These are phyloP conservation scores for Claviceps purpurea DNA, from an alignment of 2,329 filamentous ascomycete genomes.

Conservation along the genomic window DNA sequence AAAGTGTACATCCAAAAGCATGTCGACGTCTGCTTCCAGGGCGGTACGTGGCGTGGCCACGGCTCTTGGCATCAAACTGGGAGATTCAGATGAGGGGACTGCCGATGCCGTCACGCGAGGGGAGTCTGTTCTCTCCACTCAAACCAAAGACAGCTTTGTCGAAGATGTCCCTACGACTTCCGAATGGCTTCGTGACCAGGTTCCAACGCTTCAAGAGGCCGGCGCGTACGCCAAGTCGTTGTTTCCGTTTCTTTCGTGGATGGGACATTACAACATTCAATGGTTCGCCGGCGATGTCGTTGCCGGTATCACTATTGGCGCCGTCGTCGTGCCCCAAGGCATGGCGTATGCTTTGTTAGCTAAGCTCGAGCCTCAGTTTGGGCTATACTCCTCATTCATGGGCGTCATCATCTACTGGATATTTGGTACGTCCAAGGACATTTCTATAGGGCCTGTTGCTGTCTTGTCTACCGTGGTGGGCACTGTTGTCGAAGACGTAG, in stretches of 20 bases:
- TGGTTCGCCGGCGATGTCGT: slow-evolving; percentile 86
- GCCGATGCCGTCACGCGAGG: slow-evolving; percentile 55
- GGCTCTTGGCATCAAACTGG: slow-evolving; percentile 67
- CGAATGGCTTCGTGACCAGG: slow-evolving; percentile 56
- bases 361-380: slow-evolving; percentile 66
- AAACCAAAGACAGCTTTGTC: slow-evolving; percentile 64
- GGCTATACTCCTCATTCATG: slow-evolving; percentile 82
- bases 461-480: slow-evolving; percentile 90
- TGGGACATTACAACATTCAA: slow-evolving; percentile 71
- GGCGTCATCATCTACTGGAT: slow-evolving; percentile 94
- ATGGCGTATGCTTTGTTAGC: slow-evolving; percentile 92
- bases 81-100: slow-evolving; percentile 33
- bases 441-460: slow-evolving; percentile 91
- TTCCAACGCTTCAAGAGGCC: slow-evolving; percentile 44
- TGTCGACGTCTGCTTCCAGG: slow-evolving; percentile 35
- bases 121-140: slow-evolving; percentile 65
- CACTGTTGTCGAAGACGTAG: slow-evolving; percentile 58
- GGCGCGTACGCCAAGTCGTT: slow-evolving; percentile 52
- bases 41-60: slow-evolving; percentile 65
- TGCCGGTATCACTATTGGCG: slow-evolving; percentile 51
- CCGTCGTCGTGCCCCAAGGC: slow-evolving; percentile 77
- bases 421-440: slow-evolving; percentile 96
- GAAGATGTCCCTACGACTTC: slow-evolving; percentile 64
- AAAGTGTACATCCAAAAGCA: slow-evolving; percentile 10
- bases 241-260: slow-evolving; percentile 88